Evolutionary conservation across 2,329 filamentous ascomycete species (phyloP), one percentile per base, ranked within the genome.

Genomic region (Emydomyces testavorans): DNA sequence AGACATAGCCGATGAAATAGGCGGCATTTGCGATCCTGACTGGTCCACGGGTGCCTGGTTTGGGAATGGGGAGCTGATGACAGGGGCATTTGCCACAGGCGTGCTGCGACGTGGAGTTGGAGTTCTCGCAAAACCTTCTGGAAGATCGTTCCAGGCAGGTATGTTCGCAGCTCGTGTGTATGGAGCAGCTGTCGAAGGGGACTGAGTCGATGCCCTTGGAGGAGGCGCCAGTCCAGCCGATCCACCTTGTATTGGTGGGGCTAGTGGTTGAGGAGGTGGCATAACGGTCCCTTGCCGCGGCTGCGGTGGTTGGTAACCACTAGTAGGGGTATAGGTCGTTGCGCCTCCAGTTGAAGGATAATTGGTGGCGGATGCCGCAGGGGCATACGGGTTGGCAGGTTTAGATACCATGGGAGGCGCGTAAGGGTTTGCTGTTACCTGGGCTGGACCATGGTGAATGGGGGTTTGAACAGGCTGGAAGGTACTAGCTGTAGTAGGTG

Each of bases 121-220:
- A 47, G 76, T 71, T 70, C 90, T 86, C 38, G 78, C 75, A 38
- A 96, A 80, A 48, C 69, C 84, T 58, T 94, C 77, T 1, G 92
- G 92, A 44, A 93, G 83, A 65, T 98, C 92, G 57, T 98, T 98
- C 92, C 92, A 98, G 57, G 85, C 83, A 23, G 82, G 78, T 53
- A 82, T 81, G 54, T 83, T 82, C 60, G 80, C 82, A 49, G 78
- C 72, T 59, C 79, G 80, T 26, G 65, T 65, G 49, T 67, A 67
- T 7, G 85, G 79, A 18, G 87, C 81, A 34, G 79, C 73, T 13
- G 71, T 65, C 20, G 75, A 74, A 10, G 77, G 74, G 13, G 85
- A 82, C n/a, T 81, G 76, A 29, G 79, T 80, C 21, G 77, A 74
- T 52, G 78, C 79, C 53, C 83, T 78, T 45, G 80, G 80, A 50